A percentile compares a stretch with the other conserved stretches of the same genome.
Conservation (phyloP, 1,284 basidiomycete genomes). For the Hortiboletus rubellus region DNA sequence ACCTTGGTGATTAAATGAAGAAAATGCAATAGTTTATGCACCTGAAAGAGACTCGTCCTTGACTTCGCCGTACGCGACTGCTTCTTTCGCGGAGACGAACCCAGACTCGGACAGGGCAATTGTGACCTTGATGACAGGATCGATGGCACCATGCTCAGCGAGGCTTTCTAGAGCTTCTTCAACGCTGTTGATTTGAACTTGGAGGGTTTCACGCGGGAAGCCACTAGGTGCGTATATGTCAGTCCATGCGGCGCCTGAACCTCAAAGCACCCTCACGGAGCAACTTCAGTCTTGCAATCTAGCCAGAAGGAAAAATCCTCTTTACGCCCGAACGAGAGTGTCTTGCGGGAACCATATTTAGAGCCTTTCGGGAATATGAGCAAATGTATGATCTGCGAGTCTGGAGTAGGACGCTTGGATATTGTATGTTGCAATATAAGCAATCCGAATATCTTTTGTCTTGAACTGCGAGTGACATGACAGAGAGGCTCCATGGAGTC, state of each 20-base stretch:
- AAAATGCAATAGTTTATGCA: constrained; percentile 32
- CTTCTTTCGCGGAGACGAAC: constrained; percentile 76
- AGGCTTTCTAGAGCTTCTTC: constrained; percentile 71
- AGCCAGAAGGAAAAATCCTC: constrained; percentile 76
- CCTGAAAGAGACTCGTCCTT: constrained; percentile 78
- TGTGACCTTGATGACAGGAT: constrained; percentile 80
- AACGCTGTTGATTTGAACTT: constrained; percentile 68
- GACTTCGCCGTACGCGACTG: constrained; percentile 72
- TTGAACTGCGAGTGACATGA: constrained; percentile 94
- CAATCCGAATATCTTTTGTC: constrained; percentile 90
- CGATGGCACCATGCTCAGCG: constrained; percentile 67
- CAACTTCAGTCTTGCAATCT: constrained; percentile 62
- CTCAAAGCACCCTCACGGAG: constrained; percentile 49
- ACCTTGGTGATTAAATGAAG: constrained; percentile 14
- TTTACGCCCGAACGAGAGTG: constrained; percentile 74
- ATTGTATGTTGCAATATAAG: constrained; percentile 72
- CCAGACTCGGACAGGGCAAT: constrained; percentile 82
- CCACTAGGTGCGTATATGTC: constrained; percentile 42
- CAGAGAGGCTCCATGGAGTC: constrained; percentile 87
- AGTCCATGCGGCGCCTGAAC: background rate
- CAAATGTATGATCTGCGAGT: constrained; percentile 68
- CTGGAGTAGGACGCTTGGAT: constrained; percentile 67
- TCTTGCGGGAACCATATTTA: constrained; percentile 79
- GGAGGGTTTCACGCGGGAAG: constrained; percentile 67
- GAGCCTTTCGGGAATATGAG: constrained; percentile 75